Evolutionary conservation across 2,329 filamentous ascomycete species (phyloP).

Genomic region (Microascus cirrosus): DNA sequence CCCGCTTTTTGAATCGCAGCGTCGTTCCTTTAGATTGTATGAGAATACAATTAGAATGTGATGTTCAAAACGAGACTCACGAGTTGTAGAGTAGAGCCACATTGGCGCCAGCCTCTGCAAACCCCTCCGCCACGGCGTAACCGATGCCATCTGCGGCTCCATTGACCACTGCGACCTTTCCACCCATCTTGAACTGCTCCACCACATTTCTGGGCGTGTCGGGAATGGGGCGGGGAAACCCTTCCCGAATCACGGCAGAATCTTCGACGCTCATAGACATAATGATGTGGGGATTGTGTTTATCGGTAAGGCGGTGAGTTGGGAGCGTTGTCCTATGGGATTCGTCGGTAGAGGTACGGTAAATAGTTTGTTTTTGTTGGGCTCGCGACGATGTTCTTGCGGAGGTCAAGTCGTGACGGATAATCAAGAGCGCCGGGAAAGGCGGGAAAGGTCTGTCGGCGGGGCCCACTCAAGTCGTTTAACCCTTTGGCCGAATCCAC

Average conservation of each 20-base stretch:
- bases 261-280: conserved; percentile 27
- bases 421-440: too few species aligned
- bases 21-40: not conserved
- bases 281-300: conserved; percentile 4
- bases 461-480: too few species aligned
- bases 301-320: not conserved
- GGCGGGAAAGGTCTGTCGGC: too few species aligned
- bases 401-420: too few species aligned
- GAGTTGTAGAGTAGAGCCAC: conserved; percentile 24
- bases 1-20: not conserved
- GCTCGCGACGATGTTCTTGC: too few species aligned
- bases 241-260: conserved; percentile 14
- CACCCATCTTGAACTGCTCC: conserved; percentile 29
- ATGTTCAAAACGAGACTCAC: not conserved
- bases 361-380: too few species aligned
- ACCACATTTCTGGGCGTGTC: conserved; percentile 28
- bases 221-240: conserved; percentile 12
- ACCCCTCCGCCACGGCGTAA: conserved; percentile 28
- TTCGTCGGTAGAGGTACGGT: too few species aligned
- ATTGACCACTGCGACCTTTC: conserved; percentile 28
- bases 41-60: not conserved
- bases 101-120: conserved; percentile 30
- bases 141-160: conserved; percentile 35
- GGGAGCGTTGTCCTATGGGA: too few species aligned
- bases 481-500: too few species aligned